Conservation (phyloP, 2,329 filamentous ascomycete species). For the Amylocarpus encephaloides region DNA sequence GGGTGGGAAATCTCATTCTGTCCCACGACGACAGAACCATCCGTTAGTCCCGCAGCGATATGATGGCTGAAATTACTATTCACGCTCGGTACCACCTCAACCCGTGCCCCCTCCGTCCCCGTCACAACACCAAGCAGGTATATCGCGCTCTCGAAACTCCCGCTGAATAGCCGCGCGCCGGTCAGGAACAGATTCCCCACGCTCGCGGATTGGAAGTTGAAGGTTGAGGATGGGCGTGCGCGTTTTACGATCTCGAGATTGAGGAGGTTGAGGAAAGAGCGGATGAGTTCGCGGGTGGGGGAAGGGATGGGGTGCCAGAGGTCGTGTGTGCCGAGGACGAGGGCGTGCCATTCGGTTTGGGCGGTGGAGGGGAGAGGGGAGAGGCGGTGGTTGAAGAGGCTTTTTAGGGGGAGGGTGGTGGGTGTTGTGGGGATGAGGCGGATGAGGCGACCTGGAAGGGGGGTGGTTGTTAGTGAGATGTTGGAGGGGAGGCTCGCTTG, state of each 20-base stretch:
- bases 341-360: constrained; percentile 75
- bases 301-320: constrained; percentile 69
- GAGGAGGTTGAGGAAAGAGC: constrained; percentile 68
- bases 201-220: constrained; percentile 70
- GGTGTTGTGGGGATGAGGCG: constrained; percentile 72
- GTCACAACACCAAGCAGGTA: constrained; percentile 85
- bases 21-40: constrained; percentile 75
- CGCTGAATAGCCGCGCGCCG: constrained; percentile 82
- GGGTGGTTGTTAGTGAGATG: not conserved
- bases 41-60: constrained; percentile 73
- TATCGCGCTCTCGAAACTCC: constrained; percentile 86
- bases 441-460: constrained; percentile 66
- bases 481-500: not conserved
- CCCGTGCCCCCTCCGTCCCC: constrained; percentile 61
- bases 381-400: constrained; percentile 82
- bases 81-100: constrained; percentile 80
- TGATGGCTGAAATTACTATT: constrained; percentile 95
- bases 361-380: constrained; percentile 55
- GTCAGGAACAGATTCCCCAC: constrained; percentile 77
- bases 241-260: constrained; percentile 76
- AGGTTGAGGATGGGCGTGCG: constrained; percentile 63
- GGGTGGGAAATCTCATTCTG: constrained; percentile 93
- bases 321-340: constrained; percentile 73
- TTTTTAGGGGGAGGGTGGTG: constrained; percentile 69
- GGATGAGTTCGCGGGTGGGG: constrained; percentile 69